Evolutionary conservation across 306 rosid genomes (phyloP).

Genomic region (Quercus cerris): DNA sequence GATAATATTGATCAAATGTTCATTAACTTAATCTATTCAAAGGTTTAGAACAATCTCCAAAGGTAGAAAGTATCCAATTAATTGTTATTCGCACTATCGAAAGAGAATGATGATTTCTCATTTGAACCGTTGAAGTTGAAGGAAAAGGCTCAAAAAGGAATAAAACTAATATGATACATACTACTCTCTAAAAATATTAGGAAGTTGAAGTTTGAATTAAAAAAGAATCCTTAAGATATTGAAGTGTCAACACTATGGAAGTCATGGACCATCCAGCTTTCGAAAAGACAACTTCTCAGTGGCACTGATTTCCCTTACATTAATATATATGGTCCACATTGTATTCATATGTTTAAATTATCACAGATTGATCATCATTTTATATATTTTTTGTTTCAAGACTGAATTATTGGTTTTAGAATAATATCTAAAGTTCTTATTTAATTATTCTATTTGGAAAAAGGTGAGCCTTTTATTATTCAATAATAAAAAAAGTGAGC

Average conservation of each 20-base stretch:
- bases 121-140: slow-evolving; percentile 35
- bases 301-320: not conserved
- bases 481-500: not conserved
- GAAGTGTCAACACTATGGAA: slow-evolving; percentile 26
- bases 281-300: slow-evolving; percentile 23
- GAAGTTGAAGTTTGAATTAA: not conserved
- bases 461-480: no score
- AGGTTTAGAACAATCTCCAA: slow-evolving; percentile 10
- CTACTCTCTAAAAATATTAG: not conserved
- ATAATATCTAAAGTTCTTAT: no score
- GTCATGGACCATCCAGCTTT: slow-evolving; percentile 19
- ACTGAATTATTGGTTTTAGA: no score
- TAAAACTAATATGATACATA: slow-evolving; percentile 22
- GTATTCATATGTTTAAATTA: not conserved
- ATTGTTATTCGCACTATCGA: slow-evolving; percentile 27
- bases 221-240: not conserved
- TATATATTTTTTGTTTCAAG: not conserved
- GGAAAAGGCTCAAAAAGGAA: slow-evolving; percentile 22
- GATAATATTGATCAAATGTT: not conserved
- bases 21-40: not conserved
- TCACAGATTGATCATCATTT: not conserved
- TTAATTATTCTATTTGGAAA: no score
- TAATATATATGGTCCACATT: not conserved
- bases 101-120: slow-evolving; percentile 18
- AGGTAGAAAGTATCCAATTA: slow-evolving; percentile 11